A percentile compares a stretch with the other conserved stretches of the same genome.
Conservation (phyloP, 352 stramenopile genomes). For the Globisporangium nunn region DNA sequence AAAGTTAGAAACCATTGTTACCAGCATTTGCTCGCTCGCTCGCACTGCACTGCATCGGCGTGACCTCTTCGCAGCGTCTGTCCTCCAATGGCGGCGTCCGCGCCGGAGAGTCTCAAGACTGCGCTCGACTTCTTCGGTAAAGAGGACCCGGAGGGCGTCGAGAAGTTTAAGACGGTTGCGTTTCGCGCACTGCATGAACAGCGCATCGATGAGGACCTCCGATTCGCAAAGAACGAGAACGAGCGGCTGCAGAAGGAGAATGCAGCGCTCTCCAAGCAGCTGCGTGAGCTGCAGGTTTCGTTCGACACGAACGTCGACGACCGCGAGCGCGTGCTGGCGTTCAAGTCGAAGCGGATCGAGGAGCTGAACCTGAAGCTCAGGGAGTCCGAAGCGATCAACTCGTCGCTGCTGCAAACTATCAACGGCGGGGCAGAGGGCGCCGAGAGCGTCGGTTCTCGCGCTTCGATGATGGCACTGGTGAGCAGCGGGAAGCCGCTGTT, state of each 20-base stretch:
- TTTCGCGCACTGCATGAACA: constrained; percentile 63
- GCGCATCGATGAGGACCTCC: constrained; percentile 53
- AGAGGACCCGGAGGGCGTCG: constrained; percentile 34
- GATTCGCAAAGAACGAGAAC: constrained; percentile 31
- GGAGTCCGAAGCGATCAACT: constrained; percentile 45
- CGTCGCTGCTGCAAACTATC: constrained; percentile 39
- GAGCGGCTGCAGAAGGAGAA: constrained; percentile 31
- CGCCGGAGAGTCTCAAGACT: constrained; percentile 11
- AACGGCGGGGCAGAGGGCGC: constrained; percentile 18
- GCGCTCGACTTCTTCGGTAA: constrained; percentile 52
- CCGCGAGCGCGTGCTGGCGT: constrained; percentile 54
- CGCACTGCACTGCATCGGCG: no score
- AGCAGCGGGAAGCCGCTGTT: constrained; percentile 37
- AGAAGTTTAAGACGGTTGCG: constrained; percentile 61
- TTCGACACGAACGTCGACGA: constrained; percentile 57
- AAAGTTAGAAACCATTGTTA: no score
- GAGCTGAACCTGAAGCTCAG: constrained; percentile 42
- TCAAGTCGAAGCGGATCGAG: constrained; percentile 62
- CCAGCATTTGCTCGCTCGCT: no score
- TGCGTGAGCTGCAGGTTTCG: constrained; percentile 32
- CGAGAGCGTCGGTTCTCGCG: constrained; percentile 14
- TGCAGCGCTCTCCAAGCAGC: constrained; percentile 17
- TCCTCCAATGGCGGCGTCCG: not conserved
- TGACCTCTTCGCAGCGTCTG: no score
- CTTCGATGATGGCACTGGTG: constrained; percentile 31